phyloP scores from a whole-genome alignment of 768 basidiomycete genomes.

The Lactifluus hygrophoroides region DNA sequence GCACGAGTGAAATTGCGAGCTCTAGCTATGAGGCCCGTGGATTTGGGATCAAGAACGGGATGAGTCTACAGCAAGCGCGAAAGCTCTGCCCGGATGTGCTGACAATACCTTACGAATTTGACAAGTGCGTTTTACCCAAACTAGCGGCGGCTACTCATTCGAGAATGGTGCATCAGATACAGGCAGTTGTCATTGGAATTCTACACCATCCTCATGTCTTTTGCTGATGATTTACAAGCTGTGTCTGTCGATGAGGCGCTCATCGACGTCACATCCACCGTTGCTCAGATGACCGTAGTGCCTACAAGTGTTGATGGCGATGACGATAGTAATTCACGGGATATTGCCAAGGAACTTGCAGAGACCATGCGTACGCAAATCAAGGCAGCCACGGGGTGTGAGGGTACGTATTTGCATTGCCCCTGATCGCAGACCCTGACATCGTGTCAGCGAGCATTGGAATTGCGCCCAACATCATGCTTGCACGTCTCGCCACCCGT shows the following conservation, averaged over 20 bases:
- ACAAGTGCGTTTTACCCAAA: conserved; percentile 39
- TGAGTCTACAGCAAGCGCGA: conserved; percentile 82
- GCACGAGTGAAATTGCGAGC: conserved; percentile 92
- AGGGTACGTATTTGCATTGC: conserved; percentile 42
- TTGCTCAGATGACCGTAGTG: conserved; percentile 31
- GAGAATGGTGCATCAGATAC: conserved; percentile 46
- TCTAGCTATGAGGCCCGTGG: conserved; percentile 88
- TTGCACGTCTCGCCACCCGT: conserved; percentile 87
- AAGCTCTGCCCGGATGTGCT: conserved; percentile 62
- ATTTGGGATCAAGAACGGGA: conserved; percentile 87
- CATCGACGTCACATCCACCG: conserved; percentile 70
- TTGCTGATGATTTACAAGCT: conserved; percentile 87
- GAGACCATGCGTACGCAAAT: conserved; percentile 75
- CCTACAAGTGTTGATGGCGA: conserved; percentile 24
- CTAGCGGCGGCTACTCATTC: background rate
- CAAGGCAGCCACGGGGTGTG: conserved; percentile 71
- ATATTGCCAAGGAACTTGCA: conserved; percentile 71
- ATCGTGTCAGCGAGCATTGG: conserved; percentile 72
- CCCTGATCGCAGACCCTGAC: background rate
- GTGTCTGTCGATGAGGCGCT: conserved; percentile 96
- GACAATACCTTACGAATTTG: conserved; percentile 93
- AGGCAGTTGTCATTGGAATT: conserved; percentile 78
- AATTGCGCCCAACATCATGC: conserved; percentile 82
- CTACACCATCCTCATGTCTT: conserved; percentile 85
- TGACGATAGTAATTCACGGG: conserved; percentile 26